Percentiles rank a stretch among this genome's conserved stretches.
phyloP scores from a whole-genome alignment of 2,329 filamentous ascomycete species.

The Alternaria burnsii region DNA sequence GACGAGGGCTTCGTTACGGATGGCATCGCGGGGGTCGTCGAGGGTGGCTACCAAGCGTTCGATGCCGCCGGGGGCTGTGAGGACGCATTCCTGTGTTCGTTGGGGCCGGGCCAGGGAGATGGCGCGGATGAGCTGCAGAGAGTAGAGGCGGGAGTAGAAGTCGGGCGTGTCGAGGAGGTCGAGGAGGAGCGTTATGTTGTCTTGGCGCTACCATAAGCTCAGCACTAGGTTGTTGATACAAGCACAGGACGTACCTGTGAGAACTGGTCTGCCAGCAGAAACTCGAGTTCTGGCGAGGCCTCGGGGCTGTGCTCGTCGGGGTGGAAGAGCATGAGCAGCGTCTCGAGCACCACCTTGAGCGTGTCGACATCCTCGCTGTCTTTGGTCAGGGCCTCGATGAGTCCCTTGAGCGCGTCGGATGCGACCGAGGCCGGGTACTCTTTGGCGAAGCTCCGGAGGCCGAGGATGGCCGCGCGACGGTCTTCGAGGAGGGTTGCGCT shows the following conservation, averaged over 20 bases:
- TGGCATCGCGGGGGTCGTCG: conserved; percentile 84
- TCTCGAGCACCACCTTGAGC: conserved; percentile 93
- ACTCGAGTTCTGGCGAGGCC: conserved; percentile 92
- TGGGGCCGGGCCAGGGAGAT: conserved; percentile 87
- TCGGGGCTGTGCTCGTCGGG: conserved; percentile 74
- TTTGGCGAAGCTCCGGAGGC: conserved; percentile 94
- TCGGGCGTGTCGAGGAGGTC: conserved; percentile 87
- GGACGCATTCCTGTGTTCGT: conserved; percentile 91
- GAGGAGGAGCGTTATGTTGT: conserved; percentile 91
- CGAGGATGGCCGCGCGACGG: conserved; percentile 89
- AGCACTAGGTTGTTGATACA: conserved; percentile 50
- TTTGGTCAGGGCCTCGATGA: conserved; percentile 84
- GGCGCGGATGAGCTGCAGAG: conserved; percentile 85
- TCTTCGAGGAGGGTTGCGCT: conserved; percentile 95
- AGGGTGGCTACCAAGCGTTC: conserved; percentile 83
- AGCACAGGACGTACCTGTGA: conserved; percentile 71
- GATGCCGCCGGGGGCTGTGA: conserved; percentile 87
- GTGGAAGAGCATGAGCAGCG: conserved; percentile 89
- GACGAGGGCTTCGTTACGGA: conserved; percentile 84
- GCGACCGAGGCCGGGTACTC: conserved; percentile 95
- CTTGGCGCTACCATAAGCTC: conserved; percentile 76
- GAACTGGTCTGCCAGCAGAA: conserved; percentile 98
- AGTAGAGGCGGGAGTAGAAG: conserved; percentile 91
- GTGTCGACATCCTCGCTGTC: conserved; percentile 97
- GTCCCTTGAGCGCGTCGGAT: conserved; percentile 85